These are phyloP conservation scores for Musa beccarii DNA, from an alignment of 176 grass and related monocot species.

Conservation along the genomic window DNA sequence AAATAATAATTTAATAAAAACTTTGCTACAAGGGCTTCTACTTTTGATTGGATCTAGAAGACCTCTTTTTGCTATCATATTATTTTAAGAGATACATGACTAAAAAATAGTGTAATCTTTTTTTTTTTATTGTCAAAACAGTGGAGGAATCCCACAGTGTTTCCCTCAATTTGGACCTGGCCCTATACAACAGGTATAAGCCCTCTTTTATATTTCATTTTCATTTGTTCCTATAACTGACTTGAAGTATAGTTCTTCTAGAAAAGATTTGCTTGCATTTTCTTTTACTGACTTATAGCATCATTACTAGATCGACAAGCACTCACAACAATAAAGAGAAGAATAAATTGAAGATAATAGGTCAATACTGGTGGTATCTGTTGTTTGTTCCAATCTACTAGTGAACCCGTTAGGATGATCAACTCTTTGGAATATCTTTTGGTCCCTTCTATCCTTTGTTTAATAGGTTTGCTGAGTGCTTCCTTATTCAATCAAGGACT, in stretches of 20 bases:
- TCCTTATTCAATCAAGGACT: no score
- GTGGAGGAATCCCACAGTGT: slow-evolving; percentile 97
- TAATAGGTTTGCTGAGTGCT: no score
- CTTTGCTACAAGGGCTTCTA: no score
- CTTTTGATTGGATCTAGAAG: no score
- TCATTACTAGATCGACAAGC: no score
- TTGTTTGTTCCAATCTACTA: no score
- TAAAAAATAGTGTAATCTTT: not conserved
- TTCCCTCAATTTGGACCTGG: slow-evolving; percentile 96
- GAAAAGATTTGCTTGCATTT: not conserved
- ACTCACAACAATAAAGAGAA: no score
- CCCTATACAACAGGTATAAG: slow-evolving; percentile 70
- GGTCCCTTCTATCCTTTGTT: no score
- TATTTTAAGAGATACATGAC: not conserved
- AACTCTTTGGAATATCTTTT: not conserved
- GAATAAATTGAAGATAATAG: no score
- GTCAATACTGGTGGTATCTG: no score
- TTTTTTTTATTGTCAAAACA: slow-evolving; percentile 31
- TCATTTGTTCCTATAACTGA: not conserved
- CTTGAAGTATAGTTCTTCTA: not conserved
- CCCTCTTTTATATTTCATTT: not conserved
- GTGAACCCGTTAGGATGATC: not conserved
- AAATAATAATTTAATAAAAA: no score
- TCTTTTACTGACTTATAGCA: not conserved
- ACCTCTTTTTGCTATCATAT: not conserved